phyloP scores from a whole-genome alignment of 768 basidiomycete genomes.

The Mycena belliarum region DNA sequence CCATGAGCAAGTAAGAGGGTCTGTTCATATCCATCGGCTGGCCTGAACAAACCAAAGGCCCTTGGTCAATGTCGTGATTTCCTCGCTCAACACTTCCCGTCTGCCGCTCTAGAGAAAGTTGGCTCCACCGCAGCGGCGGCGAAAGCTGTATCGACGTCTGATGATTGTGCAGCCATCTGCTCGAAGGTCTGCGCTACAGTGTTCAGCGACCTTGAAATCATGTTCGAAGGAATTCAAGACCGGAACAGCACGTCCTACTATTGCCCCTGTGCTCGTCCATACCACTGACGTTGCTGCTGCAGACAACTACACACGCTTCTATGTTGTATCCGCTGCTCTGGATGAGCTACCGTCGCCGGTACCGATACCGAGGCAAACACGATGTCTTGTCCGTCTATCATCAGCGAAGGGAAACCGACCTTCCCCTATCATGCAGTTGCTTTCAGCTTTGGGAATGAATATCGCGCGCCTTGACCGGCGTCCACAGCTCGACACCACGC shows the following conservation, averaged over 20 bases:
- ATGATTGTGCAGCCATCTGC: slow-evolving; percentile 71
- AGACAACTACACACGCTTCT: slow-evolving; percentile 77
- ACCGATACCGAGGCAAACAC: slow-evolving; percentile 14
- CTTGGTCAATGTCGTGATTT: slow-evolving; percentile 78
- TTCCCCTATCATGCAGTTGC: slow-evolving; percentile 26
- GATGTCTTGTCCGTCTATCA: slow-evolving; percentile 9
- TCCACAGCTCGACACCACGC: slow-evolving; percentile 42
- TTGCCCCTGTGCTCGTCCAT: slow-evolving; percentile 1
- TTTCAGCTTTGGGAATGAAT: slow-evolving; percentile 41
- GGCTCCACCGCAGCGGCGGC: slow-evolving; percentile 78
- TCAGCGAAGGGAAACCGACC: not conserved
- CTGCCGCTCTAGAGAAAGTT: slow-evolving; percentile 53
- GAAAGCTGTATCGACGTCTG: slow-evolving; percentile 41
- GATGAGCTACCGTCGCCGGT: slow-evolving; percentile 23
- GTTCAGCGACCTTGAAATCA: slow-evolving; percentile 62
- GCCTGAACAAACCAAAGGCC: slow-evolving; percentile 54
- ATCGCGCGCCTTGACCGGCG: slow-evolving; percentile 64
- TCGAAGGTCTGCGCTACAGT: slow-evolving; percentile 62
- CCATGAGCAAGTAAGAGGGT: slow-evolving; percentile 68
- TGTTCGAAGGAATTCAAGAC: slow-evolving; percentile 67
- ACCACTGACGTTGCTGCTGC: slow-evolving; percentile 3
- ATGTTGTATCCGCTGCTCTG: slow-evolving; percentile 47
- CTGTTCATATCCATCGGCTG: not conserved
- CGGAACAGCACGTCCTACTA: slow-evolving; percentile 43
- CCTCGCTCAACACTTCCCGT: slow-evolving; percentile 53